Evolutionary conservation across 1,284 basidiomycete species (phyloP).

Genomic region (Leccinum subrobustum): DNA sequence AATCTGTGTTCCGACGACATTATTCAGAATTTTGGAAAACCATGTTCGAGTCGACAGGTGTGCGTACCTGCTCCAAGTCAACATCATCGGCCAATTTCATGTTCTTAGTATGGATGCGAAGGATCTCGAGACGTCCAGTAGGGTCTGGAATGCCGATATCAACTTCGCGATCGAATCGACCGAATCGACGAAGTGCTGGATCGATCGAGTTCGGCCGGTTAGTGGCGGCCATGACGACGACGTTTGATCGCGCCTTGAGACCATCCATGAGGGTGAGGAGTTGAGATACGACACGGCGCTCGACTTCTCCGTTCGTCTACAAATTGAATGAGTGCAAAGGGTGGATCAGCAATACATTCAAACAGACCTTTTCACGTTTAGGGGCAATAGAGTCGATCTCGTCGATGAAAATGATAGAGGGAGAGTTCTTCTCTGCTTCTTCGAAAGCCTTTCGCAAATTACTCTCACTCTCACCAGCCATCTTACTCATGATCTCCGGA

Average conservation of each 20-base stretch:
- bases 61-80: slow-evolving; percentile 85
- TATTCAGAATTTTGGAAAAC: slow-evolving; percentile 10
- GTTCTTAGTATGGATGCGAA: slow-evolving; percentile 99
- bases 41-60: neutral
- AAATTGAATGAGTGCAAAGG: slow-evolving; percentile 16
- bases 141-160: slow-evolving; percentile 99
- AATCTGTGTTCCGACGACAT: slow-evolving; percentile 51
- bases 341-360: neutral
- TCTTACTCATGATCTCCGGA: slow-evolving; percentile 99
- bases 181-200: slow-evolving; percentile 96
- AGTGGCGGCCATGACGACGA: slow-evolving; percentile 99
- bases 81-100: slow-evolving; percentile 99
- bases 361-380: slow-evolving; percentile 90
- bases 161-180: slow-evolving; percentile 98
- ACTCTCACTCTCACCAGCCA: slow-evolving; percentile 98
- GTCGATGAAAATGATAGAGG: slow-evolving; percentile 99
- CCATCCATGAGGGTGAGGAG: slow-evolving; percentile 99
- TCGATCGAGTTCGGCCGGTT: slow-evolving; percentile 99
- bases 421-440: slow-evolving; percentile 99
- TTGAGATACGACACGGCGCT: slow-evolving; percentile 98
- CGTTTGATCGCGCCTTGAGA: slow-evolving; percentile 96
- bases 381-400: slow-evolving; percentile 99
- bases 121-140: slow-evolving; percentile 96
- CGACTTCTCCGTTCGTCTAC: slow-evolving; percentile 98
- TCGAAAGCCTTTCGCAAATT: slow-evolving; percentile 98